Evolutionary conservation across 169 alveolate genomes (phyloP).

Genomic region (Eimeria zaria): DNA sequence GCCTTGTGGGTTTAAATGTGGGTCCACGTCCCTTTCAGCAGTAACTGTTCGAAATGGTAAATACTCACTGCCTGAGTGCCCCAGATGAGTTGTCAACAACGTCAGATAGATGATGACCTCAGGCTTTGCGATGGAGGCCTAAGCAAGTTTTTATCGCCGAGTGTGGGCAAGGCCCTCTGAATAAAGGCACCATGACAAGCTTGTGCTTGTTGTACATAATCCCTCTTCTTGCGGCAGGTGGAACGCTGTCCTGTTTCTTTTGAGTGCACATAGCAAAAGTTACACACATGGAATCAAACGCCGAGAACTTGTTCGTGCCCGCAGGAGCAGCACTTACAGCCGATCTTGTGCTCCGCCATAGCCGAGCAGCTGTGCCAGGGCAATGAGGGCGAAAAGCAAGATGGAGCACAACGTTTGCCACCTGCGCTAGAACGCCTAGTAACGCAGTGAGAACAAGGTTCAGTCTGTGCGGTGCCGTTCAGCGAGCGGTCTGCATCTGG

Average conservation of each 20-base stretch:
- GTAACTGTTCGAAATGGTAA: background rate
- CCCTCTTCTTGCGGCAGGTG: background rate
- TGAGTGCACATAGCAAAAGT: background rate
- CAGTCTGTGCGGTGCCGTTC: background rate
- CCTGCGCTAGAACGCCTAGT: constrained; percentile 52
- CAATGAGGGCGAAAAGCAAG: background rate
- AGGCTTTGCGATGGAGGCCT: background rate
- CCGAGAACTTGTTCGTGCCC: background rate
- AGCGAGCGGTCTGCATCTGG: background rate
- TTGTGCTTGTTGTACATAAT: background rate
- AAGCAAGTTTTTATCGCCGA: background rate
- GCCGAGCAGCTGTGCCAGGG: constrained; percentile 52
- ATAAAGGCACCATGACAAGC: background rate
- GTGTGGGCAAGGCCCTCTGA: background rate
- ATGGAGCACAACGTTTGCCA: constrained; percentile 22
- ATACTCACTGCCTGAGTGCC: background rate
- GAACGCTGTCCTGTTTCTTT: background rate
- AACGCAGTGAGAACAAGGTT: constrained; percentile 18
- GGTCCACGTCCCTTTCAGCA: background rate
- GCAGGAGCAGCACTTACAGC: constrained; percentile 93
- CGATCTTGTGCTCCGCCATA: constrained; percentile 90
- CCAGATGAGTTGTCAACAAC: background rate
- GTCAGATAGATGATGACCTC: background rate
- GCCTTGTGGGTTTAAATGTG: background rate
- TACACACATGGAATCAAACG: background rate